Conservation (phyloP, 2,329 filamentous ascomycete genomes). For the Tolypocladium tropicale region DNA sequence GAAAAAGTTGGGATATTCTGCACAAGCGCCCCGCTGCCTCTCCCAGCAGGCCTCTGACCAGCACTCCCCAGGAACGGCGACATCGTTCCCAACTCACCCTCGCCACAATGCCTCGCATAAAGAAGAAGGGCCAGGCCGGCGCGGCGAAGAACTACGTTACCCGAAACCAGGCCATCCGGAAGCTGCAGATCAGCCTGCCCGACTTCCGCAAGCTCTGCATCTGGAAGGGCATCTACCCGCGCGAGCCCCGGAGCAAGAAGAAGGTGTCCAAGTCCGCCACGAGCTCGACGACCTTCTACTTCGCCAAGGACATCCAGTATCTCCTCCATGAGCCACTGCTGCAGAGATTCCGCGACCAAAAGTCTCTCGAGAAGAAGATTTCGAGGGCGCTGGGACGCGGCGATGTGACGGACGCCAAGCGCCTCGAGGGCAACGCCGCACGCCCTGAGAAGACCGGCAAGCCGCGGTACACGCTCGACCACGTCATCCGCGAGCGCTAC, state of each 20-base stretch:
- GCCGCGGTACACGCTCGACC: constrained; percentile 83
- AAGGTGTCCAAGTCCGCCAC: constrained; percentile 90
- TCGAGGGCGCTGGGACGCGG: constrained; percentile 82
- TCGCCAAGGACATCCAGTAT: constrained; percentile 94
- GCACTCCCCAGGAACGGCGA: constrained; percentile 6
- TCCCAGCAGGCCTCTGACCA: constrained; percentile 9
- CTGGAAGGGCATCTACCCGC: constrained; percentile 98
- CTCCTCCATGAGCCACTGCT: constrained; percentile 93
- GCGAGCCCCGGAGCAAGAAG: constrained; percentile 93
- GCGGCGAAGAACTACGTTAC: constrained; percentile 98
- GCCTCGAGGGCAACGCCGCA: constrained; percentile 76
- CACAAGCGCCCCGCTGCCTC: constrained; percentile 22
- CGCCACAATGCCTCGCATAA: constrained; percentile 58
- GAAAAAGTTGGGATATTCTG: constrained; percentile 17
- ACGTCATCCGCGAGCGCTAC: constrained; percentile 96
- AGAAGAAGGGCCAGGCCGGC: constrained; percentile 88
- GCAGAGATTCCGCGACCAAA: constrained; percentile 93
- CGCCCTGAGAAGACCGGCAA: constrained; percentile 85
- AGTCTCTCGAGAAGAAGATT: constrained; percentile 96
- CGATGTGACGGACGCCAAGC: constrained; percentile 78
- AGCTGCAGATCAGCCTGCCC: constrained; percentile 91
- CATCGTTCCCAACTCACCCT: constrained; percentile 3
- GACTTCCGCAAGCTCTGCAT: constrained; percentile 98
- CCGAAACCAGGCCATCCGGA: constrained; percentile 90
- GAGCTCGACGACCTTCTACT: constrained; percentile 84